Conservation (phyloP, 306 rosid species). For the Cajanus cajan region DNA sequence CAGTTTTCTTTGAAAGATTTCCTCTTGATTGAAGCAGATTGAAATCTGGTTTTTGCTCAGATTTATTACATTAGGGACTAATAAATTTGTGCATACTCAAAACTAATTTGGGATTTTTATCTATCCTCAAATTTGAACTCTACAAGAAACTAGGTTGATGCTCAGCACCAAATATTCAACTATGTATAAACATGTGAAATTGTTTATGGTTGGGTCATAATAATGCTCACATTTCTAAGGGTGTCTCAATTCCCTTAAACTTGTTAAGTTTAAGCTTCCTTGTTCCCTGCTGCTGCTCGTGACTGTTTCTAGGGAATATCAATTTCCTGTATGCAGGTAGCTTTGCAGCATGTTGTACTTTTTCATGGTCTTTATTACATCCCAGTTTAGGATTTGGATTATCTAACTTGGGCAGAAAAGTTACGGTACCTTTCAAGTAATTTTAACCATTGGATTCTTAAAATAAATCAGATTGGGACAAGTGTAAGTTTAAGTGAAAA, state of each 20-base stretch:
- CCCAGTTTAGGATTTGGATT: no score
- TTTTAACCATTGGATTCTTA: no score
- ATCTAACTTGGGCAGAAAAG: no score
- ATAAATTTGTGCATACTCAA: neutral
- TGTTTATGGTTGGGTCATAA: neutral
- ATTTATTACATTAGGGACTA: neutral
- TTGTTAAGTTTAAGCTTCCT: neutral
- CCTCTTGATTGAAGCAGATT: neutral
- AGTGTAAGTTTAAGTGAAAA: no score
- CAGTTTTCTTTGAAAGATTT: neutral
- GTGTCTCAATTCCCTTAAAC: neutral
- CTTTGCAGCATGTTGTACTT: neutral
- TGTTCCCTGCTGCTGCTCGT: neutral
- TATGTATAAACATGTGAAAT: neutral
- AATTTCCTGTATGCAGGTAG: conserved; percentile 1
- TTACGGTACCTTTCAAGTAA: no score
- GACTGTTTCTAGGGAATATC: neutral
- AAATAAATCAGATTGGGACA: no score
- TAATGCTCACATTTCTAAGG: neutral
- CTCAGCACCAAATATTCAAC: neutral
- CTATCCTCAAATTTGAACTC: neutral
- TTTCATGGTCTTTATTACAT: neutral
- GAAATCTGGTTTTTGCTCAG: neutral
- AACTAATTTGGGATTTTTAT: neutral
- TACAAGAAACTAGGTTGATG: neutral